A percentile compares a stretch with the other conserved stretches of the same genome.
These are phyloP conservation scores for Juglanconis sp. DNA, from an alignment of 2,329 filamentous ascomycete genomes.

Conservation along the genomic window DNA sequence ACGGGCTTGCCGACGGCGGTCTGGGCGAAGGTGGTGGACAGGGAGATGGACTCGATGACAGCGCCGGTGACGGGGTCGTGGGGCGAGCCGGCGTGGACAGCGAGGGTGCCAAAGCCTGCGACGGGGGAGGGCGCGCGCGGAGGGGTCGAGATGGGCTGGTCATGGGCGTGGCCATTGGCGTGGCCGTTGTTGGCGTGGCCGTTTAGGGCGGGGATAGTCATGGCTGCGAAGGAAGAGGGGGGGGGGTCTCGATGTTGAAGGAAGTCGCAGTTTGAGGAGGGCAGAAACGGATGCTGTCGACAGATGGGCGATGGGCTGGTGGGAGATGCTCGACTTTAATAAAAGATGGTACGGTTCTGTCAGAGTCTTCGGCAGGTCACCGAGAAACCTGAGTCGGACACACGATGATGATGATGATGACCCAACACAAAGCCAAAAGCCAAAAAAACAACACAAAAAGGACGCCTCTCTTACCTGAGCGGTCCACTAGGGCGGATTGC, in stretches of 20 bases:
- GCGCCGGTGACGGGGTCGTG: constrained; percentile 90
- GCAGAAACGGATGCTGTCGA: too few relatives aligned
- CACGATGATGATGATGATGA: background rate
- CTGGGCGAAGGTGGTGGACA: constrained; percentile 97
- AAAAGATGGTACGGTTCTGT: background rate
- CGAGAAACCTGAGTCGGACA: background rate
- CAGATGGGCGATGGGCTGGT: background rate
- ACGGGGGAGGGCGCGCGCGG: constrained; percentile 70
- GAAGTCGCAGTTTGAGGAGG: background rate
- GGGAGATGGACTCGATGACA: constrained; percentile 92
- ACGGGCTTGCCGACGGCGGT: constrained; percentile 81
- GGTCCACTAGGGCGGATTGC: constrained; percentile 14
- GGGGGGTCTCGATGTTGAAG: background rate
- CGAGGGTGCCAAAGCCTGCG: constrained; percentile 85
- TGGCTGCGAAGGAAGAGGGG: background rate
- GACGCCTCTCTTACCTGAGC: background rate
- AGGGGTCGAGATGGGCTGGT: constrained; percentile 57
- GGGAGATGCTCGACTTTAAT: background rate
- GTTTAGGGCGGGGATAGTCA: constrained; percentile 12
- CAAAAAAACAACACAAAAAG: background rate
- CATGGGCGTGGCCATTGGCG: constrained; percentile 18
- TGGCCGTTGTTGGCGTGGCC: constrained; percentile 10
- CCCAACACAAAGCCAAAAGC: background rate
- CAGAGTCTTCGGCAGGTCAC: too few relatives aligned
- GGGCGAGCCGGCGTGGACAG: constrained; percentile 88